These are phyloP conservation scores for Tieghemostelium lacteum DNA, from an alignment of 78 protist genomes.

Conservation along the genomic window DNA sequence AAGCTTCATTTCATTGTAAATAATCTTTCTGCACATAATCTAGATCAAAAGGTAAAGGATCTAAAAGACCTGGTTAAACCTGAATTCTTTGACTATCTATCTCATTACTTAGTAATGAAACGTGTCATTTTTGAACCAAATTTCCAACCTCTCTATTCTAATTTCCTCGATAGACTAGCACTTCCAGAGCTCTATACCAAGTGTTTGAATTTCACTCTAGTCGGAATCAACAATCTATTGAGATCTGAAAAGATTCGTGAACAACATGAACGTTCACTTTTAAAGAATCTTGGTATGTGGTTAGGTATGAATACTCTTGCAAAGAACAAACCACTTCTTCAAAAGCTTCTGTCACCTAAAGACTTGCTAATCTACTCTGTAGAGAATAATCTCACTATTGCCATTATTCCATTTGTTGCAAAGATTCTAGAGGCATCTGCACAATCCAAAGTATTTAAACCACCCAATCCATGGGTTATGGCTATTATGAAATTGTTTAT, in stretches of 20 bases:
- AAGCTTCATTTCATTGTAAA: slow-evolving; percentile 93
- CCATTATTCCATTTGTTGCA: slow-evolving; percentile 96
- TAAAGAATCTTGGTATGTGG: slow-evolving; percentile 98
- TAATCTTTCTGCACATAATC: slow-evolving; percentile 90
- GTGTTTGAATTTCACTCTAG: slow-evolving; percentile 35
- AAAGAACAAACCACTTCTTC: slow-evolving; percentile 95
- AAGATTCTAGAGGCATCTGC: slow-evolving; percentile 90
- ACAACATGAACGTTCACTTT: slow-evolving; percentile 88
- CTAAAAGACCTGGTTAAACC: slow-evolving; percentile 63
- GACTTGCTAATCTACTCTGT: slow-evolving; percentile 93
- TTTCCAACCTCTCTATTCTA: slow-evolving; percentile 90
- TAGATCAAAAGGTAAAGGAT: slow-evolving; percentile 81
- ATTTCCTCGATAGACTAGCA: slow-evolving; percentile 78
- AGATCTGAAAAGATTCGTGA: slow-evolving; percentile 80
- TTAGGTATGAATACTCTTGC: slow-evolving; percentile 96
- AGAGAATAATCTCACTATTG: slow-evolving; percentile 83
- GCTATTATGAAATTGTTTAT: slow-evolving; percentile 88
- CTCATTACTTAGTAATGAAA: slow-evolving; percentile 94
- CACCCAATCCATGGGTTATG: slow-evolving; percentile 98
- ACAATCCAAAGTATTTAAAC: slow-evolving; percentile 86
- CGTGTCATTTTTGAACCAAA: slow-evolving; percentile 94
- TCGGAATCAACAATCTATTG: slow-evolving; percentile 66
- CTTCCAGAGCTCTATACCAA: slow-evolving; percentile 22
- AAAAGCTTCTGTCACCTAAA: slow-evolving; percentile 91
- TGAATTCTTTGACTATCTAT: slow-evolving; percentile 77